Evolutionary conservation across 108 stramenopile genomes (phyloP), one percentile per base, ranked within the genome.

Genomic region (Phaeodactylum tricornutum): DNA sequence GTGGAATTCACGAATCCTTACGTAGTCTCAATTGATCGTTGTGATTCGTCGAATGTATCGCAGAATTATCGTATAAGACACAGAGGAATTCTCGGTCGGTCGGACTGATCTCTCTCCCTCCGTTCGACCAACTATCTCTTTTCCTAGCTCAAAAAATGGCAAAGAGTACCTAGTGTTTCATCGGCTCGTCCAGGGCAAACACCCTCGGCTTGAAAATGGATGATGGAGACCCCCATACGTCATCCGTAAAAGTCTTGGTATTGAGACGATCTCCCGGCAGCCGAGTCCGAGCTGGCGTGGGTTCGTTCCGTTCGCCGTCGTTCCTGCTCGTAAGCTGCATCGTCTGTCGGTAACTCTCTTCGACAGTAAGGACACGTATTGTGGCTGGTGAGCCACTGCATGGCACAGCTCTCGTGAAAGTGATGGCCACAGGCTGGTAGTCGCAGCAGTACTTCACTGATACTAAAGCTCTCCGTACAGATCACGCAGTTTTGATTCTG

Each of bases 301-400:
- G 59, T 67, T 33, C 66, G 29, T 50, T 61, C 53, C 14, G 39
- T 46, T 32, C 75, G 60, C 37, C 75, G 63, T 43, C 80, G 55
- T 57, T 84, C 83, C 35, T 40, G 51, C 41, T 92, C 85, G 57
- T 80, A 78, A 2, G 72, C 81, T 21, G 57, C 67, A 64, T 92
- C 86, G 43, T 92, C 90, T n/a, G 85, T 85, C 1, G 90, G 85
- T 20, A 85, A 53, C 47, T 85, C 81, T 6, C 52, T 57, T 44
- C 90, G 66, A 45, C 90, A 92, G 43, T 69, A 81, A 6, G 90
- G 90, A 59, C 90, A 92, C 2, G 83, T 82, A 39, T 92, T 82
- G 57, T 87, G 83, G 25, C 71, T 58, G 7, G 46, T 61, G 40
- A 92, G 55, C 90, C 90, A 92, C 24, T 43, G 17, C 59, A 79